Base-by-base conservation (phyloP, 805 yeast genomes). In the Komagataella pseudopastoris region DNA sequence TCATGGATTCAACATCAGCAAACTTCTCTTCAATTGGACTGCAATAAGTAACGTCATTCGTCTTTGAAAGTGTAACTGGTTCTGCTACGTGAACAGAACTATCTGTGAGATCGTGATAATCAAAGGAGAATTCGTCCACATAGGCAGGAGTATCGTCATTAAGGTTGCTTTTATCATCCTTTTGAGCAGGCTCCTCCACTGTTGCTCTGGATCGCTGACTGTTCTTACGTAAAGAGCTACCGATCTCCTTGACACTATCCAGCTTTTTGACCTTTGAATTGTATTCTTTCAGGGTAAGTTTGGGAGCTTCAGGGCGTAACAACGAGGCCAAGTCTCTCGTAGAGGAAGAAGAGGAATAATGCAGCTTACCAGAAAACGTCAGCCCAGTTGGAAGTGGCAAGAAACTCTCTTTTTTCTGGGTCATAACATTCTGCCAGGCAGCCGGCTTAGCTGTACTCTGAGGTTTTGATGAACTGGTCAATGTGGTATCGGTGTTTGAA, bases 81-180 rank as follows among this genome's bases (percentile, higher is more conserved):
- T 56, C 22, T 63, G 63, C 36, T 60, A 56, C 8, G 67, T 69
- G 3, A 67, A 60, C 51, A 63, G 68, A 14, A 64, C 53, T 51
- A 66, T 62, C 51, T 60, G 63, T 1, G 62, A 54, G 4, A 54
- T 30, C 58, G 52, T 64, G 67, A 47, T 58, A 58, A 7, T 61
- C 62, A 18, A 58, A 18, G 2, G 63, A 57, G 18, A 59, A 57
- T 50, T 63, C 64, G 7, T 58, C 39, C 6, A 44, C 51, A 18
- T 51, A 50, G 43, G 53, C 51, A 6, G 59, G 55, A 23, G 47
- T 47, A 10, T 46, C 23, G 16, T 51, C 44, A n/a, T 45, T 10
- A 12, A 10, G 22, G 4, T 7, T 22, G 6, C 50, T 45, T 2
- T 49, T 23, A 1, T 36, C 20, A 22, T n/a, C 8, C 43, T n/a